Evolutionary conservation across 140 eudicot genomes (phyloP), one percentile per base, ranked within the genome.

Genomic region (Bidens hawaiensis): DNA sequence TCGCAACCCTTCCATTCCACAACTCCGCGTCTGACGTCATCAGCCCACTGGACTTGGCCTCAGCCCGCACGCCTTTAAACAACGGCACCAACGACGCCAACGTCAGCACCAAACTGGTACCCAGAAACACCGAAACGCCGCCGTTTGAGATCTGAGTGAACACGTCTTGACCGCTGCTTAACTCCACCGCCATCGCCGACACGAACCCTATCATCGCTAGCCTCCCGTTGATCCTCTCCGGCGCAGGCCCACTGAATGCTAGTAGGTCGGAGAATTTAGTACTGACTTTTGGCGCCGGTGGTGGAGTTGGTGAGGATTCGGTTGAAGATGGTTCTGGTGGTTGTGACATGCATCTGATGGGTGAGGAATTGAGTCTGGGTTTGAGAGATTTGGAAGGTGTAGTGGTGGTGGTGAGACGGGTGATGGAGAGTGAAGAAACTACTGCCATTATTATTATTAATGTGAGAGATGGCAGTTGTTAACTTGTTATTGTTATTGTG

Each of bases 181-280:
- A 14, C 28, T 88, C 95, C 47, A 82, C 88, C 0, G 82, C 95
- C 65, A 88, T 41, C 0, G 95, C 96, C 1, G 95, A 75, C 14
- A 76, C 90, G 17, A 85, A 88, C n/a, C 96, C 96, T 4, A 82
- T 78, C 96, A 88, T 88, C 0, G 96, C 91, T 0, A 88, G 49
- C 72, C 96, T 65, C 5, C 96, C 96, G 72, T 85, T 88, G 76
- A 88, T 88, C 60, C 94, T 77, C 54, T 88, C 96, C 2, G 90
- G 96, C 17, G 77, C 94, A 0, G 96, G 94, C 13, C 96, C 96
- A 18, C 86, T 73, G 79, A 88, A 88, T 12, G 94, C 87, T 7
- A 88, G 40, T 9, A 88, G 68, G 65, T 88, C 94, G 0, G 52
- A 38, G 36, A 88, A 85, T 0, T 75, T 75, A 0, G 88, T 88